Conservation (phyloP, 305 asterid species). For the Solanum aculeatissimum region DNA sequence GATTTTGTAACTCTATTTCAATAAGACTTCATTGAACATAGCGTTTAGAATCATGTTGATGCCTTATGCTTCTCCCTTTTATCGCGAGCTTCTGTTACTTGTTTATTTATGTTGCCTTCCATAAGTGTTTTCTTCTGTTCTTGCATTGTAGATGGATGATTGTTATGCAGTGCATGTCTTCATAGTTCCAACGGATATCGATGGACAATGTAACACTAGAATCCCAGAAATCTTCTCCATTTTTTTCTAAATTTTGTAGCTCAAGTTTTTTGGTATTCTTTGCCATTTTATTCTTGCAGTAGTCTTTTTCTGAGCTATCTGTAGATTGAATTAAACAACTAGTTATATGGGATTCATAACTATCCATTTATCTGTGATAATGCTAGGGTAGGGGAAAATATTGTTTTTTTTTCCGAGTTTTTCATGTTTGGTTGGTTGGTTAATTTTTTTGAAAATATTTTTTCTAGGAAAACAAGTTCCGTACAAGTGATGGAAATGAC, state of each 20-base stretch:
- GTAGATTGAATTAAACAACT: neutral
- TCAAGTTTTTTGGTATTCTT: neutral
- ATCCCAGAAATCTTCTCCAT: slow-evolving; percentile 1
- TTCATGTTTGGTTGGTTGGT: neutral
- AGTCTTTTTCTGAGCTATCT: neutral
- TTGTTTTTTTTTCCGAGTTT: neutral
- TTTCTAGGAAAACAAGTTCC: neutral
- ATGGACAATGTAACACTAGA: slow-evolving; percentile 18
- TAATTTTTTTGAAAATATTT: neutral
- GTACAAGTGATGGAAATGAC: neutral
- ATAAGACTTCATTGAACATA: neutral
- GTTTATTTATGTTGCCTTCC: neutral
- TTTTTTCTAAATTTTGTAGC: neutral
- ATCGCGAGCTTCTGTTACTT: neutral
- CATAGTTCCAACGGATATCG: slow-evolving; percentile 35
- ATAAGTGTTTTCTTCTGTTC: slow-evolving; percentile 12
- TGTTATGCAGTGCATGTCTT: slow-evolving; percentile 40
- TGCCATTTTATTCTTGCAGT: neutral
- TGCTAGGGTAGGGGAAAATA: neutral
- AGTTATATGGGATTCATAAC: neutral
- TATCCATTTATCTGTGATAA: neutral
- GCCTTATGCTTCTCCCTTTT: neutral
- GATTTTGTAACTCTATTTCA: slow-evolving; percentile 5
- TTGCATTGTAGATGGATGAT: slow-evolving; percentile 67
- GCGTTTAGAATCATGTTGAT: neutral